A percentile compares a stretch with the other conserved stretches of the same genome.
phyloP scores from a whole-genome alignment of 768 basidiomycete genomes.

The Rossbeevera mucosa region DNA sequence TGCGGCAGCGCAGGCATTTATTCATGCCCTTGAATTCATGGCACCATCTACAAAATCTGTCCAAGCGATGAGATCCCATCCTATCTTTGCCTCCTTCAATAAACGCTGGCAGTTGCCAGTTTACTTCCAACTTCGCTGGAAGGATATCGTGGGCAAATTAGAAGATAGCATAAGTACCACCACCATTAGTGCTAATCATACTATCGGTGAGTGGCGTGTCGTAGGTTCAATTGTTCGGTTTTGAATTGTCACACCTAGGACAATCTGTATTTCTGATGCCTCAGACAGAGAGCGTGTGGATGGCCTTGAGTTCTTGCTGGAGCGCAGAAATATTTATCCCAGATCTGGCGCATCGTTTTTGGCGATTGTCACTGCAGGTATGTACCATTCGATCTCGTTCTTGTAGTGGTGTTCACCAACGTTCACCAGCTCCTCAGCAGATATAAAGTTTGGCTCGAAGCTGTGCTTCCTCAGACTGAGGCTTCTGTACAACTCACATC shows the following conservation, averaged over 20 bases:
- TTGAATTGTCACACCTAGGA: slow-evolving; percentile 13
- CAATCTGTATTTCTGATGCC: slow-evolving; percentile 45
- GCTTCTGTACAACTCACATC: slow-evolving; percentile 31
- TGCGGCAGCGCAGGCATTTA: slow-evolving; percentile 76
- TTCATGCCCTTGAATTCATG: slow-evolving; percentile 75
- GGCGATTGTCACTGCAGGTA: slow-evolving; percentile 89
- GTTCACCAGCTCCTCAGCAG: slow-evolving; percentile 66
- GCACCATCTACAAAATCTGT: slow-evolving; percentile 73
- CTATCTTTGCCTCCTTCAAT: slow-evolving; percentile 67
- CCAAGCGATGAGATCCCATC: slow-evolving; percentile 66
- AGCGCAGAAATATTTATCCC: slow-evolving; percentile 80
- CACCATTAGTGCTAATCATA: slow-evolving; percentile 35
- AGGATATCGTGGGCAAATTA: slow-evolving; percentile 76
- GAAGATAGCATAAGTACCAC: slow-evolving; percentile 59
- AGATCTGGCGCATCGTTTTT: slow-evolving; percentile 79
- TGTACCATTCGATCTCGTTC: slow-evolving; percentile 3
- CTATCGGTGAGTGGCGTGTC: slow-evolving; percentile 36
- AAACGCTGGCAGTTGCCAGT: slow-evolving; percentile 93
- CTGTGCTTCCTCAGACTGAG: slow-evolving; percentile 44
- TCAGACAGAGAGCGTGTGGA: slow-evolving; percentile 67
- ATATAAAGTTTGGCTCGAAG: slow-evolving; percentile 75
- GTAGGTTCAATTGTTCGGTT: background rate
- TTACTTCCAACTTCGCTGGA: slow-evolving; percentile 96
- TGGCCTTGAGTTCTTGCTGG: slow-evolving; percentile 79
- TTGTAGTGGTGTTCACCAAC: slow-evolving; percentile 1